These are phyloP conservation scores for Neofusicoccum cordaticola DNA, from an alignment of 2,329 filamentous ascomycete genomes.

Conservation along the genomic window DNA sequence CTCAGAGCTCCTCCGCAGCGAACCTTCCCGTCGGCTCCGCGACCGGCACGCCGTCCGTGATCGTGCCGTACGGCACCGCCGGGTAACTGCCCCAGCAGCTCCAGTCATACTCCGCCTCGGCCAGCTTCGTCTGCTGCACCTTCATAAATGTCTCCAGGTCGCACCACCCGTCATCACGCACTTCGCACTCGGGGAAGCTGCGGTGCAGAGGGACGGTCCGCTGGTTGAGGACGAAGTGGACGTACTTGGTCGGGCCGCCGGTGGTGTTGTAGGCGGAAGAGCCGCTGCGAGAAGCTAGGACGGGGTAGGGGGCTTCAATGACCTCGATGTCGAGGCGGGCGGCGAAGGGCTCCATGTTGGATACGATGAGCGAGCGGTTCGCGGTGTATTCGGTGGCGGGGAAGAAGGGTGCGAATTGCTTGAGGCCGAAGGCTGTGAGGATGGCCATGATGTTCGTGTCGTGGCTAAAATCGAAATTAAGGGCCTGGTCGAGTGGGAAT, in stretches of 20 bases:
- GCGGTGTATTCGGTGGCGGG: conserved; percentile 54
- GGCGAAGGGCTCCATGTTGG: conserved; percentile 68
- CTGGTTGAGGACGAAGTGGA: conserved; percentile 74
- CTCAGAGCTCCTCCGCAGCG: not conserved
- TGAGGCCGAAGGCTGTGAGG: conserved; percentile 69
- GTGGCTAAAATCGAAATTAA: conserved; percentile 77
- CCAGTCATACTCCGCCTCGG: conserved; percentile 60
- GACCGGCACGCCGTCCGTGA: conserved; percentile 51
- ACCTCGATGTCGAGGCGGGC: conserved; percentile 72
- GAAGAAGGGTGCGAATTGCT: conserved; percentile 60
- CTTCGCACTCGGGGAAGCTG: conserved; percentile 64
- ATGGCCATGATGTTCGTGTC: conserved; percentile 71
- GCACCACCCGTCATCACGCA: conserved; percentile 72
- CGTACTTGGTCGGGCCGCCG: conserved; percentile 61
- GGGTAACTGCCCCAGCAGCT: conserved; percentile 63
- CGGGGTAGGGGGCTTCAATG: conserved; percentile 64
- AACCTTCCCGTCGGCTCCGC: not conserved
- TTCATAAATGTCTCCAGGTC: conserved; percentile 66
- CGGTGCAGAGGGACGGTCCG: conserved; percentile 66
- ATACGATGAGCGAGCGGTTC: conserved; percentile 61
- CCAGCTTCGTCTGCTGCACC: conserved; percentile 58
- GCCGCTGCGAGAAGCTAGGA: conserved; percentile 42
- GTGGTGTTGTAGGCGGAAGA: conserved; percentile 19
- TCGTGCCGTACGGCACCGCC: conserved; percentile 46
- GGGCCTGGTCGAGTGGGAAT: conserved; percentile 69